Percentiles rank a stretch among this genome's conserved stretches.
phyloP scores from a whole-genome alignment of 371 early-diverging fungal species.

The Fennellomyces sp. region DNA sequence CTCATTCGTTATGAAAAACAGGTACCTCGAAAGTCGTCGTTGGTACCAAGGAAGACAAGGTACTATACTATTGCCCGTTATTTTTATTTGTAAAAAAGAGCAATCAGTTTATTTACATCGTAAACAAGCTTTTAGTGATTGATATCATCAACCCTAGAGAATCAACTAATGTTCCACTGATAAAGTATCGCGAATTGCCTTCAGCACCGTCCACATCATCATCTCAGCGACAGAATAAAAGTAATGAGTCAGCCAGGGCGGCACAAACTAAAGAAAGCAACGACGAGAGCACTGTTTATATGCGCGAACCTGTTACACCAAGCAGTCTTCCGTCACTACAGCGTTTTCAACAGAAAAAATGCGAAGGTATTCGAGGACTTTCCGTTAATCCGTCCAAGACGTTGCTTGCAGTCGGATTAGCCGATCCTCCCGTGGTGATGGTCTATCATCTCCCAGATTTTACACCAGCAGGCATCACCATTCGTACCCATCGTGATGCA shows the following conservation, averaged over 20 bases:
- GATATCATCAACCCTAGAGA: neutral
- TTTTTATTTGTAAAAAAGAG: too few species aligned
- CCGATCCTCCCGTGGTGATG: constrained; percentile 57
- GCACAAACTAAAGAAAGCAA: neutral
- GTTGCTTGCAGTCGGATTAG: constrained; percentile 64
- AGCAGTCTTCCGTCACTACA: neutral
- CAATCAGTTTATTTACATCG: neutral
- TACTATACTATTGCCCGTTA: too few species aligned
- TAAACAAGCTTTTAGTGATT: neutral
- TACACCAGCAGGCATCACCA: constrained; percentile 24
- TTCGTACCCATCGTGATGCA: constrained; percentile 60
- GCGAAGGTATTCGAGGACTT: constrained; percentile 64
- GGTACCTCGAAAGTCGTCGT: constrained; percentile 48
- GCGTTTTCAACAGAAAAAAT: constrained; percentile 13
- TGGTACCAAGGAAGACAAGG: constrained; percentile 69
- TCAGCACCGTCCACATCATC: neutral
- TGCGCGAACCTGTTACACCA: constrained; percentile 31
- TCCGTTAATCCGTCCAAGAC: constrained; percentile 65
- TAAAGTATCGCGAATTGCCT: neutral
- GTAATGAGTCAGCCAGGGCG: neutral
- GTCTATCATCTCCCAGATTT: constrained; percentile 46
- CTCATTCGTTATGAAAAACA: neutral
- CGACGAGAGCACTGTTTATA: neutral
- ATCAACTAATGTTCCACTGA: neutral
- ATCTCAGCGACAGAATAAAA: neutral